phyloP scores from a whole-genome alignment of 2,329 filamentous ascomycete genomes.

The Talaromyces sp. region DNA sequence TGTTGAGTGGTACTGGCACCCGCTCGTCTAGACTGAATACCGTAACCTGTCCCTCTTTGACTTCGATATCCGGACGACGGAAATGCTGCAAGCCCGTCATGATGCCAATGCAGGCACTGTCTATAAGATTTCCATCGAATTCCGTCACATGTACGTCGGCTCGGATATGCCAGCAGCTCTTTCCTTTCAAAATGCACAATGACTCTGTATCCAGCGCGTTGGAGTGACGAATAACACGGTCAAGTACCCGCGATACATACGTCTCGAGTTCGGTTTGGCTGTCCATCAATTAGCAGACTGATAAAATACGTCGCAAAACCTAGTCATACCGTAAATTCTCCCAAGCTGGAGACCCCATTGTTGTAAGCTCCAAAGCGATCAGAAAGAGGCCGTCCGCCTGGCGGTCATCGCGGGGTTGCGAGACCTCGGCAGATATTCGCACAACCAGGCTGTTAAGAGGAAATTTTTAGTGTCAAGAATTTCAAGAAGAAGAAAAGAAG shows the following conservation, averaged over 20 bases:
- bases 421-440: conserved; percentile 82
- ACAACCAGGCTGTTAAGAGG: conserved; percentile 63
- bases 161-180: conserved; percentile 86
- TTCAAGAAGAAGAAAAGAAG: neutral
- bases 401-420: conserved; percentile 77
- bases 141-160: conserved; percentile 89
- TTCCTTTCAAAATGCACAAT: conserved; percentile 83
- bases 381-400: conserved; percentile 95
- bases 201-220: conserved; percentile 93
- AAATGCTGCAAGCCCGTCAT: conserved; percentile 89
- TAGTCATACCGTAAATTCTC: conserved; percentile 66
- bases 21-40: conserved; percentile 81
- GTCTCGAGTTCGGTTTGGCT: conserved; percentile 79
- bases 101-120: conserved; percentile 79
- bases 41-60: conserved; percentile 78
- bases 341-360: conserved; percentile 87
- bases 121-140: conserved; percentile 85
- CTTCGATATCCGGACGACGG: conserved; percentile 79
- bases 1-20: conserved; percentile 82
- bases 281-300: conserved; percentile 1
- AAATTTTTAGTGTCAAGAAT: conserved; percentile 22
- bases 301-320: neutral
- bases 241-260: conserved; percentile 79
- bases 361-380: conserved; percentile 84
- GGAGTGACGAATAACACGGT: conserved; percentile 90